Evolutionary conservation across 108 stramenopile species (phyloP), one percentile per base, ranked within the genome.

Genomic region (Discostella stelligeroides): DNA sequence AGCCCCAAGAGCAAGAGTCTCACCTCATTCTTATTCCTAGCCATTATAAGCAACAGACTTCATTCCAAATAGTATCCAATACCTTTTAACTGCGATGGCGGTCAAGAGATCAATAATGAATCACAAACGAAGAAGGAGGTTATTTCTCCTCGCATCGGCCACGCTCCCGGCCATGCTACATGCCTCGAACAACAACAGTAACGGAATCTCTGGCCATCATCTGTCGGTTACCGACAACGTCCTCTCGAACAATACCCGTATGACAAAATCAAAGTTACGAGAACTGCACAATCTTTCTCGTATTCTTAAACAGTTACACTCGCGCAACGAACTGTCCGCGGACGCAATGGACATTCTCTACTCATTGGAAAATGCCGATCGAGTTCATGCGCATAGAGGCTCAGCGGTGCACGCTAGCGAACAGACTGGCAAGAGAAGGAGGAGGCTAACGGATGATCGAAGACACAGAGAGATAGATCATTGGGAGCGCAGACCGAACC

Each of bases 291-390:
- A 27, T 7, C 47, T 63, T 6, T 30, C 28, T 7, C 45, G 27
- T 14, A 10, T 48, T 25, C 47, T 49, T 7, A 43, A 48, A 47
- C 25, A 27, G 46, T 27, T 63, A 28, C 46, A 49, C 47, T 10
- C 0, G 21, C 41, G 12, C 12, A 63, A 49, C 47, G 63, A 43
- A 20, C 17, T 40, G 46, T 63, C 63, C 13, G 23, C 7, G 1
- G 47, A 63, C 47, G 30, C 63, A 9, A 21, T 27, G 25, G 46
- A 48, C 46, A 48, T 63, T n/a, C 10, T 63, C 63, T 13, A 63
- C 25, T 28, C 63, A 6, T 17, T 49, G 46, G 28, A 49, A 37
- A 29, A 7, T 34, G 8, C 29, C 25, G 20, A 21, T 21, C 5
- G 27, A 3, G 20, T 6, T 3, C 53, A 27, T 7, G 4, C 1